Conservation (phyloP, 164 flowering plant species). For the Taxillus chinensis region DNA sequence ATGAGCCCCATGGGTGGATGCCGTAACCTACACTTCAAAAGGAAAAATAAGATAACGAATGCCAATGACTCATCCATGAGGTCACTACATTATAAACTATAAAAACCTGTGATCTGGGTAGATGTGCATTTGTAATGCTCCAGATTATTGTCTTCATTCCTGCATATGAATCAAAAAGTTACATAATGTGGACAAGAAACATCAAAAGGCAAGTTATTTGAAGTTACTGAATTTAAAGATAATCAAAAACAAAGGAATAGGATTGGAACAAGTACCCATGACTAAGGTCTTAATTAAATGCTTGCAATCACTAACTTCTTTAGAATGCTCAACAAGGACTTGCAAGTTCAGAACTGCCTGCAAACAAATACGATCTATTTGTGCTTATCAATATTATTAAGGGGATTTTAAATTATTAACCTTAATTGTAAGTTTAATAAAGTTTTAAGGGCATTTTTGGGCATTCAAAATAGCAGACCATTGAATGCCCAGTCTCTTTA, state of each 20-base stretch:
- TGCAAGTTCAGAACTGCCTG: conserved; percentile 95
- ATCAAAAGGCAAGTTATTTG: too few relatives aligned
- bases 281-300: conserved; percentile 93
- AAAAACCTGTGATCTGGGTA: conserved; percentile 76
- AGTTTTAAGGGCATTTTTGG: too few relatives aligned
- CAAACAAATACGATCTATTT: conserved; percentile 16
- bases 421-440: too few relatives aligned
- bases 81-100: conserved; percentile 4
- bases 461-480: too few relatives aligned
- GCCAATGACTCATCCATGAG: background rate
- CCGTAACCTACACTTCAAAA: conserved; percentile 42
- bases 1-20: conserved; percentile 55
- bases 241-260: background rate
- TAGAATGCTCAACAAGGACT: conserved; percentile 78
- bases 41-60: conserved; percentile 9
- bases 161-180: conserved; percentile 16
- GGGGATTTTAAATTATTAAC: too few relatives aligned
- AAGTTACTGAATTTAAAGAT: too few relatives aligned
- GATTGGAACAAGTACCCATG: conserved; percentile 52
- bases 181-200: background rate
- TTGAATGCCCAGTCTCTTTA: too few relatives aligned
- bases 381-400: too few relatives aligned
- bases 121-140: conserved; percentile 93
- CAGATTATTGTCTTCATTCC: conserved; percentile 99
- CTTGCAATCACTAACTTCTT: conserved; percentile 94